These are phyloP conservation scores for Magnaporthiopsis incrustans DNA, from an alignment of 2,329 filamentous ascomycete genomes.

Conservation along the genomic window DNA sequence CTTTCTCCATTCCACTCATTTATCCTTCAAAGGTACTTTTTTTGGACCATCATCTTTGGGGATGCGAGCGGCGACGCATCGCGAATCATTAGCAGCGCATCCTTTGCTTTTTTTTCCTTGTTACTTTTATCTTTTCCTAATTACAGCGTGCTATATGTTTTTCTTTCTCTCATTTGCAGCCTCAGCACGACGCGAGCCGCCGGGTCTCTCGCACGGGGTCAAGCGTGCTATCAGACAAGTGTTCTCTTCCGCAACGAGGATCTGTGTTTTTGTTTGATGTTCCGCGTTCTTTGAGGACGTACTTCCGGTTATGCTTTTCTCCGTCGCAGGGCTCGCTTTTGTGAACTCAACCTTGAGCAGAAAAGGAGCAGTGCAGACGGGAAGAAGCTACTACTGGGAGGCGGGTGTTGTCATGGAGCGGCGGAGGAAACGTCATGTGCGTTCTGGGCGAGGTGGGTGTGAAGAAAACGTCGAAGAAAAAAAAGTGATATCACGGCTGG, in stretches of 20 bases:
- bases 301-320: neutral
- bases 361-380: neutral
- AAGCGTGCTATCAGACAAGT: neutral
- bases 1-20: neutral
- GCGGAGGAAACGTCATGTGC: neutral
- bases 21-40: neutral
- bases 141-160: neutral
- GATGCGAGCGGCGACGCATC: neutral
- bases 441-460: neutral
- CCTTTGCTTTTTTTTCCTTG: neutral
- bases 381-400: neutral
- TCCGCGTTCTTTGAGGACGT: neutral
- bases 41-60: neutral
- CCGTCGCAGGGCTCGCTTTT: neutral
- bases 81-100: neutral
- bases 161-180: neutral
- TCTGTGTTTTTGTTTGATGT: neutral
- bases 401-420: neutral
- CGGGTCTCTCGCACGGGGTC: neutral
- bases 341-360: neutral
- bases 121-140: neutral
- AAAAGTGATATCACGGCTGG: neutral
- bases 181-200: neutral
- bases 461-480: neutral
- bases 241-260: neutral